Percentiles rank a stretch among this genome's conserved stretches.
These are phyloP conservation scores for Colletotrichum lini DNA, from an alignment of 2,329 filamentous ascomycete genomes.

Conservation along the genomic window DNA sequence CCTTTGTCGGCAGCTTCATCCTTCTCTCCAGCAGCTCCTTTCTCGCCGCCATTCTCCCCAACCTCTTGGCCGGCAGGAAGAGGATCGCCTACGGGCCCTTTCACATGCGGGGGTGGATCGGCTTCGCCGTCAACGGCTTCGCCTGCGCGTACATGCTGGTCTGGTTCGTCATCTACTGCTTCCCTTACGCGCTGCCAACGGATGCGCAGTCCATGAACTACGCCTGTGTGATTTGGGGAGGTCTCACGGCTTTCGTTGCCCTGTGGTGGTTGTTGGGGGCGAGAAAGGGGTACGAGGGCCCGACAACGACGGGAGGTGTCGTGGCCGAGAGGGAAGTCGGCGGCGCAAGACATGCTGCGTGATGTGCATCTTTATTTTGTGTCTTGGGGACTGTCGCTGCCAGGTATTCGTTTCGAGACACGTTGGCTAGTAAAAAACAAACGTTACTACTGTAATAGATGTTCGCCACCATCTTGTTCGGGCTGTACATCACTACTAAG, in stretches of 20 bases:
- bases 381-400: not conserved
- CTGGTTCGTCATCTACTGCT: constrained; percentile 76
- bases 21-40: constrained; percentile 66
- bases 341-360: not conserved
- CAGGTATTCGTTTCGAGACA: not conserved
- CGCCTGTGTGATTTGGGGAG: constrained; percentile 60
- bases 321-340: constrained; percentile 13
- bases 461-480: too few species aligned
- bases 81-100: constrained; percentile 68
- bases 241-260: constrained; percentile 55
- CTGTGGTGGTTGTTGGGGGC: constrained; percentile 58
- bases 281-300: constrained; percentile 44
- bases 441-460: too few species aligned
- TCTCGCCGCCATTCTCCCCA: constrained; percentile 73
- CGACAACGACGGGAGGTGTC: constrained; percentile 39
- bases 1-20: constrained; percentile 70
- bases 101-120: constrained; percentile 63
- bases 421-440: not conserved
- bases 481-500: too few species aligned
- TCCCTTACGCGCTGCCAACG: constrained; percentile 64
- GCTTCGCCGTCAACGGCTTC: constrained; percentile 66
- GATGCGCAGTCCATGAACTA: constrained; percentile 68
- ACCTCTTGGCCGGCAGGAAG: constrained; percentile 60
- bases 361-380: not conserved
- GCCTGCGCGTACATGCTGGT: constrained; percentile 71